A percentile compares a stretch with the other conserved stretches of the same genome.
phyloP scores from a whole-genome alignment of 805 yeast species.

The Candida dajiaensis region DNA sequence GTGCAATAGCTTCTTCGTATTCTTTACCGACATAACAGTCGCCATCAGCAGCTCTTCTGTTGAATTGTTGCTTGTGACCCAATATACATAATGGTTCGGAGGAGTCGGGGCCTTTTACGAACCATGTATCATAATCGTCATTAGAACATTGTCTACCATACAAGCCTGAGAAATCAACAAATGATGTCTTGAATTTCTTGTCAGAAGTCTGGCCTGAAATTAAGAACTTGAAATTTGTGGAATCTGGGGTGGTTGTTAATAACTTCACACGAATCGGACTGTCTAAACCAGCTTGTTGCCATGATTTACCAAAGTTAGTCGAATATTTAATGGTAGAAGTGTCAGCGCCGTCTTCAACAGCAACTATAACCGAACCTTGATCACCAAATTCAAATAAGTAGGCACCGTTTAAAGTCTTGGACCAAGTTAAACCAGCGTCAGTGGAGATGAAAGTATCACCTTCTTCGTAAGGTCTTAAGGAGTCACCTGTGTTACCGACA shows the following conservation, averaged over 20 bases:
- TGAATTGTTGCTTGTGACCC: constrained; percentile 62
- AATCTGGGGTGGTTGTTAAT: constrained; percentile 59
- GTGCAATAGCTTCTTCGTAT: constrained; percentile 31
- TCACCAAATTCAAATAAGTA: constrained; percentile 63
- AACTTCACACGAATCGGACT: constrained; percentile 33
- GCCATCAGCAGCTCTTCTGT: constrained; percentile 58
- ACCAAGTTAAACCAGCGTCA: constrained; percentile 79
- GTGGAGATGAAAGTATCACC: constrained; percentile 57
- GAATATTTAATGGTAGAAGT: constrained; percentile 44
- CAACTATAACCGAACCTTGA: constrained; percentile 66
- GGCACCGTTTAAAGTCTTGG: constrained; percentile 44
- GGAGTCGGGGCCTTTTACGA: constrained; percentile 35
- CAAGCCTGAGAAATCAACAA: constrained; percentile 52
- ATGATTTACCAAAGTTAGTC: constrained; percentile 66
- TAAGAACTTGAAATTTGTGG: constrained; percentile 56
- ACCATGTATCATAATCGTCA: constrained; percentile 60
- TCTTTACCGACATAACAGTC: constrained; percentile 43
- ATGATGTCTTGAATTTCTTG: constrained; percentile 20
- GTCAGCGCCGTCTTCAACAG: constrained; percentile 40
- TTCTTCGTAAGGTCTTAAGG: constrained; percentile 19
- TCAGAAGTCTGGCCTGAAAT: constrained; percentile 36
- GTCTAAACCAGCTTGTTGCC: constrained; percentile 49
- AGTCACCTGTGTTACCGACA: constrained; percentile 33
- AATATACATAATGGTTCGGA: constrained; percentile 45
- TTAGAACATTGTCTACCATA: constrained; percentile 35